Conservation (phyloP, 257 asterid species). For the Dorcoceras hygrometricum region DNA sequence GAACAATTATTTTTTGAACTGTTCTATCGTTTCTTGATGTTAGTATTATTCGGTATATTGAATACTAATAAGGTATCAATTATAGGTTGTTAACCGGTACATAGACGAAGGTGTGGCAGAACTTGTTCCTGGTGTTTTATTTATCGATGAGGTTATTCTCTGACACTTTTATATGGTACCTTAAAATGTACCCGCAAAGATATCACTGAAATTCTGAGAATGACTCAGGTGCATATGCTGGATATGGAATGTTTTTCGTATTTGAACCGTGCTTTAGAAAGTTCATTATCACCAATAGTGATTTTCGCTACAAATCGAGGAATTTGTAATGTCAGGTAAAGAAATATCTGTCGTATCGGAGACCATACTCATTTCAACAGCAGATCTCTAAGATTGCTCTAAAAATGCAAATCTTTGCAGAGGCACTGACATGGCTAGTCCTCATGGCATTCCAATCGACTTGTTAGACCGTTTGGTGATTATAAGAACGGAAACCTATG, state of each 20-base stretch:
- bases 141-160: conserved; percentile 74
- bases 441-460: conserved; percentile 96
- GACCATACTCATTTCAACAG: neutral
- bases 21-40: neutral
- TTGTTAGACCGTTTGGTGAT: conserved; percentile 85
- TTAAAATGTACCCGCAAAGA: conserved; percentile 8
- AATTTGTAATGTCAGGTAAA: conserved; percentile 82
- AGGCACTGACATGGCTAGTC: conserved; percentile 94
- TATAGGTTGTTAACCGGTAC: conserved; percentile 86
- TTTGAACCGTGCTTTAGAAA: conserved; percentile 85
- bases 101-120: conserved; percentile 95
- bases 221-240: conserved; percentile 80
- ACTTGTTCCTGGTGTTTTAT: conserved; percentile 94
- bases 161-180: neutral
- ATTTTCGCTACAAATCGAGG: conserved; percentile 91
- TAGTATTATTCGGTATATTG: neutral
- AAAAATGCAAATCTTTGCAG: conserved; percentile 37
- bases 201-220: conserved; percentile 16
- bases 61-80: conserved; percentile 13
- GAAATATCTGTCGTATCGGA: neutral
- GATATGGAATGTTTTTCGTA: conserved; percentile 97
- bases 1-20: neutral
- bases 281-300: conserved; percentile 86
- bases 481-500: conserved; percentile 88
- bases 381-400: neutral